Evolutionary conservation across 2,329 filamentous ascomycete genomes (phyloP), one percentile per base, ranked within the genome.

Genomic region (Waltergamsia citrina): DNA sequence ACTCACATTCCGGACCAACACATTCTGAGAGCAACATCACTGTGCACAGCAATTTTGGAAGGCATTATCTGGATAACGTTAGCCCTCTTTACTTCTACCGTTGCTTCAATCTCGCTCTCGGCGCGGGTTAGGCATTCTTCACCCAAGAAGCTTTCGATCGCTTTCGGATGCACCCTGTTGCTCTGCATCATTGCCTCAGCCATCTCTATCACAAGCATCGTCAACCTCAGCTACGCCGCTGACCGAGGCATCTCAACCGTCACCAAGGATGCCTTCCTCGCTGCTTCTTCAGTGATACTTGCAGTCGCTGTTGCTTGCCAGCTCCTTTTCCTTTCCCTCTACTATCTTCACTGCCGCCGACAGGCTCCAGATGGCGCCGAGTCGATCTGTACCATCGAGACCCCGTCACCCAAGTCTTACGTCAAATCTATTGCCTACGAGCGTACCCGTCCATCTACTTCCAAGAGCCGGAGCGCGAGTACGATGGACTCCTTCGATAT

Each of bases 391-490:
- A 49, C 51, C 20, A 50, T 54, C 7, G 54, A 58, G 4, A 22
- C 25, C 14, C 20, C 48, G 8, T 50, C 51, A 8, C 46, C 51
- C 9, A 43, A 50, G 15, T 50, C 51, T 19, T 28, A 56, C 17
- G 52, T 69, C 41, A 69, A 69, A 46, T 54, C 64, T 4, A 54
- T 69, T 12, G 62, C 57, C 2, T 70, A 70, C 46, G 50, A 60
- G 43, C 45, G 57, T 39, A 58, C 63, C 1, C 48, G 49, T 19
- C 49, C 51, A 5, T 41, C 40, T 4, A 41, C 46, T 22, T 41
- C 44, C 12, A 53, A 51, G 27, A 36, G 44, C 16, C 49, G 47
- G 7, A 43, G 49, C 26, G 45, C 45, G 25, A 39, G 40, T n/a
- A 54, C 53, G 7, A 48, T 47, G 14, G 54, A 57, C 3, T 55